A percentile compares a stretch with the other conserved stretches of the same genome.
Evolutionary conservation across 2,329 filamentous ascomycete genomes (phyloP).

Genomic region (Pseudocercospora vitis): DNA sequence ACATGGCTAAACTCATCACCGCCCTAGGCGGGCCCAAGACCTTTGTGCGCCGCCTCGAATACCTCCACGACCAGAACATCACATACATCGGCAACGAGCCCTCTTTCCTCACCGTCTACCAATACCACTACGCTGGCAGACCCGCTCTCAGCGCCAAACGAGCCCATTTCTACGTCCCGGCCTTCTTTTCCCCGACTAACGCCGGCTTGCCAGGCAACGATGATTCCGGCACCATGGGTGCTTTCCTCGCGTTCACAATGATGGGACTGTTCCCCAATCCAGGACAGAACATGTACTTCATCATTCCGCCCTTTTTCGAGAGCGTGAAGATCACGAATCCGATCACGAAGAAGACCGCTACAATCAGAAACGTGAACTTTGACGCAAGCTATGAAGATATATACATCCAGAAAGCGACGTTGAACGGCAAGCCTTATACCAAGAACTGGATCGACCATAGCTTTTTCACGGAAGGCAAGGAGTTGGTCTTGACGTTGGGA

Average conservation of each 20-base stretch:
- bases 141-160: constrained; percentile 41
- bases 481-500: constrained; percentile 40
- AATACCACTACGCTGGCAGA: constrained; percentile 45
- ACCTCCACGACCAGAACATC: constrained; percentile 57
- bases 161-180: constrained; percentile 43
- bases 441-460: constrained; percentile 46
- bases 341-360: constrained; percentile 40
- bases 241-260: constrained; percentile 43
- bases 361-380: constrained; percentile 42
- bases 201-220: constrained; percentile 38
- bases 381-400: constrained; percentile 38
- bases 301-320: constrained; percentile 45
- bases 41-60: constrained; percentile 61
- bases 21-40: constrained; percentile 56
- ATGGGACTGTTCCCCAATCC: constrained; percentile 41
- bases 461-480: constrained; percentile 43
- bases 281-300: constrained; percentile 42
- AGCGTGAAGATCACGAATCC: constrained; percentile 39
- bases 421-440: constrained; percentile 42
- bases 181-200: constrained; percentile 39
- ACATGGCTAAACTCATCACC: constrained; percentile 51
- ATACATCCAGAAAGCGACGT: constrained; percentile 41
- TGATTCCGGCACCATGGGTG: constrained; percentile 42
- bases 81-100: constrained; percentile 67
- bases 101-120: constrained; percentile 41